Evolutionary conservation across 257 asterid genomes (phyloP).

Genomic region (Petrea volubilis): DNA sequence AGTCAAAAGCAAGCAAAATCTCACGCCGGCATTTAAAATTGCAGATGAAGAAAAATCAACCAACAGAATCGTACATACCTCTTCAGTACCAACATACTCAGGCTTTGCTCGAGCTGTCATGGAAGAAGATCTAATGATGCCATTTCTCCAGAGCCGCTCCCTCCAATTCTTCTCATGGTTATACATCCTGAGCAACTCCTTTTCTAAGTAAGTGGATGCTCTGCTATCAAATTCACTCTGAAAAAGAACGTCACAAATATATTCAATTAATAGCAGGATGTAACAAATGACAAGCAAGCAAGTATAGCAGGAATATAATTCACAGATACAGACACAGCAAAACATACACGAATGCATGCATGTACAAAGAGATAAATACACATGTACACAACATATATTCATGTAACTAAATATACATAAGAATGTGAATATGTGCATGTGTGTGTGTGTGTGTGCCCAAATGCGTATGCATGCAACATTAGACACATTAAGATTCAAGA

Average conservation of each 20-base stretch:
- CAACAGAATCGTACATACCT: conserved; percentile 46
- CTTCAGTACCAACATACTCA: conserved; percentile 79
- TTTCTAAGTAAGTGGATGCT: conserved; percentile 59
- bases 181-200: conserved; percentile 70
- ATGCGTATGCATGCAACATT: conserved; percentile 6
- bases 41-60: conserved; percentile 13
- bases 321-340: conserved; percentile 1
- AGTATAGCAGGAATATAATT: background rate
- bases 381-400: background rate
- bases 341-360: background rate
- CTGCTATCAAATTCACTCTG: conserved; percentile 69
- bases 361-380: background rate
- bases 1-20: conserved; percentile 29
- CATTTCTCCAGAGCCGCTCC: conserved; percentile 83
- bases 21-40: conserved; percentile 3
- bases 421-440: background rate
- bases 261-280: background rate
- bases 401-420: background rate
- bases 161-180: conserved; percentile 75
- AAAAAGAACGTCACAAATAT: conserved; percentile 28
- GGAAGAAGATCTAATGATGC: conserved; percentile 65
- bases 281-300: conserved; percentile 8
- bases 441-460: background rate
- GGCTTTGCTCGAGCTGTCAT: conserved; percentile 70
- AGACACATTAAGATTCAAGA: conserved; percentile 5